Percentiles rank a stretch among this genome's conserved stretches.
Evolutionary conservation across 2,329 filamentous ascomycete genomes (phyloP).

Genomic region (Trichoderma sp.): DNA sequence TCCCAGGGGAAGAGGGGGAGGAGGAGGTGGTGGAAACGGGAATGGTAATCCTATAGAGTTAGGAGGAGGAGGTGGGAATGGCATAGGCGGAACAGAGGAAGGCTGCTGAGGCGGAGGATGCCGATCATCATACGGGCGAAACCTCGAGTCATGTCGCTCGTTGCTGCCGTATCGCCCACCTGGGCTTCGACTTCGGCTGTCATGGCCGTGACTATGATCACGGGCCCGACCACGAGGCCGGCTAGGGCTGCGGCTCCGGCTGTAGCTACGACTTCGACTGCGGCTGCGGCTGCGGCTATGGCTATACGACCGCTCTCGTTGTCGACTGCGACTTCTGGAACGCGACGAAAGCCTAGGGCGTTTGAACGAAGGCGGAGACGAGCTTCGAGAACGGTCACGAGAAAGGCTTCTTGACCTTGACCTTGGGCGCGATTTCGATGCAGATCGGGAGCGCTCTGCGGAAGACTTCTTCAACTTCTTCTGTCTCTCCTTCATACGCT

Average conservation of each 20-base stretch:
- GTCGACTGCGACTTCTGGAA: slow-evolving; percentile 26
- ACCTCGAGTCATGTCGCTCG: slow-evolving; percentile 14
- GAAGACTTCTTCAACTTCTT: slow-evolving; percentile 31
- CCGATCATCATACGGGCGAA: not conserved
- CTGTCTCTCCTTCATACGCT: slow-evolving; percentile 67
- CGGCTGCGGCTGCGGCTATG: slow-evolving; percentile 36
- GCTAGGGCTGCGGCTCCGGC: slow-evolving; percentile 18
- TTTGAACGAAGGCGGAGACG: slow-evolving; percentile 32
- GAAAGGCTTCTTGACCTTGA: slow-evolving; percentile 32
- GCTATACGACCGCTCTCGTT: slow-evolving; percentile 17
- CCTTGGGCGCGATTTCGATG: slow-evolving; percentile 30
- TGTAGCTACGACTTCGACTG: slow-evolving; percentile 21
- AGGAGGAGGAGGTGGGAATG: not conserved
- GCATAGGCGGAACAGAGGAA: slow-evolving; percentile 22
- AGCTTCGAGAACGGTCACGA: slow-evolving; percentile 31
- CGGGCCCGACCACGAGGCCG: slow-evolving; percentile 21
- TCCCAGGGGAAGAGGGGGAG: slow-evolving; percentile 17
- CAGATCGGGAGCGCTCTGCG: slow-evolving; percentile 36
- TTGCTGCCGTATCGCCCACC: not conserved
- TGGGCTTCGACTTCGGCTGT: slow-evolving; percentile 4
- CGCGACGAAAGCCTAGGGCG: slow-evolving; percentile 29
- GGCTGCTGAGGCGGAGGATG: slow-evolving; percentile 26
- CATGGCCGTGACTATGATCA: slow-evolving; percentile 13
- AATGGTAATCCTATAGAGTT: not conserved
- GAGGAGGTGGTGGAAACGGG: not conserved